A percentile compares a stretch with the other conserved stretches of the same genome.
Conservation (phyloP, 805 yeast genomes). For the Schwanniomyces polymorphus region DNA sequence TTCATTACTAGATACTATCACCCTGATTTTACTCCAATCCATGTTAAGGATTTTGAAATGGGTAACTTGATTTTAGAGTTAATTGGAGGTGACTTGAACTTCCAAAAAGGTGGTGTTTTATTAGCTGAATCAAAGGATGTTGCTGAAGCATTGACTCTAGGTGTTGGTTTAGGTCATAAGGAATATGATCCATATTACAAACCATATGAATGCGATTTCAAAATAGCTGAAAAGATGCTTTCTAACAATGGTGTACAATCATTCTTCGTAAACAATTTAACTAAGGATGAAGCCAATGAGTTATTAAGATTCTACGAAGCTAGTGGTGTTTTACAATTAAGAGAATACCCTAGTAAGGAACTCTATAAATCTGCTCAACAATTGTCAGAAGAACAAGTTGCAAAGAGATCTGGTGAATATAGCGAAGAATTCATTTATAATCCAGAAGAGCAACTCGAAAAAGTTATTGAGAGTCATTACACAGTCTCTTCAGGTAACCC, state of each 20-base stretch:
- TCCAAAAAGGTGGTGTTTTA: slow-evolving; percentile 64
- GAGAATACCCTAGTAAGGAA: slow-evolving; percentile 32
- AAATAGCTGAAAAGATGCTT: slow-evolving; percentile 50
- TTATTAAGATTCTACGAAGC: slow-evolving; percentile 32
- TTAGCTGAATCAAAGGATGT: slow-evolving; percentile 61
- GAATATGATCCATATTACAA: slow-evolving; percentile 58
- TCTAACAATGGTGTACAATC: slow-evolving; percentile 31
- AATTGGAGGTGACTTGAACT: slow-evolving; percentile 51
- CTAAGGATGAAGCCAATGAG: slow-evolving; percentile 28
- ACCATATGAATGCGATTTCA: slow-evolving; percentile 50
- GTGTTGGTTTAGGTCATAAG: slow-evolving; percentile 55
- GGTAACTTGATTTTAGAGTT: slow-evolving; percentile 56
- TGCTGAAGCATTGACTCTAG: slow-evolving; percentile 53
- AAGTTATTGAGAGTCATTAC: slow-evolving; percentile 26
- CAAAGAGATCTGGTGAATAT: slow-evolving; percentile 5
- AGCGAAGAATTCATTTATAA: slow-evolving; percentile 11
- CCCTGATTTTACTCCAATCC: slow-evolving; percentile 53
- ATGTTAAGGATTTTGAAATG: slow-evolving; percentile 62
- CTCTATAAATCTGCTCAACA: slow-evolving; percentile 9
- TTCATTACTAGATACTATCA: slow-evolving; percentile 63
- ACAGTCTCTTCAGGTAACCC: slow-evolving; percentile 43
- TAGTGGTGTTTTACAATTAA: slow-evolving; percentile 31
- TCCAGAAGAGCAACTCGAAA: slow-evolving; percentile 26
- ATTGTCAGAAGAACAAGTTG: slow-evolving; percentile 7
- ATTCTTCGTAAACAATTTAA: slow-evolving; percentile 24